Evolutionary conservation across 768 basidiomycete genomes (phyloP).

Genomic region (Russula sp.): DNA sequence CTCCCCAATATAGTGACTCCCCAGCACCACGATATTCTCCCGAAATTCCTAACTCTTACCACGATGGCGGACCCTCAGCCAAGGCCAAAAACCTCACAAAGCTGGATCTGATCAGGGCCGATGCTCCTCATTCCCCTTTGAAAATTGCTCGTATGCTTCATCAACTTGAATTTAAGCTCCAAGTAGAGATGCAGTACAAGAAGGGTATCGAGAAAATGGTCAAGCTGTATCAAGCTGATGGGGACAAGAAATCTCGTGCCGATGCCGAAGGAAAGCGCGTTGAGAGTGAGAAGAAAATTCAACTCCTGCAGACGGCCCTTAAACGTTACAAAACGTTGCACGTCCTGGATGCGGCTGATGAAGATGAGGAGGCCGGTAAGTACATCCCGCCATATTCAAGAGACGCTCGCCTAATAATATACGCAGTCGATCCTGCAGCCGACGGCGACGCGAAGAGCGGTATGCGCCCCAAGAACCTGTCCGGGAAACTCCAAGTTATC

Average conservation of each 20-base stretch:
- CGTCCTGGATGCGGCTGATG: conserved; percentile 78
- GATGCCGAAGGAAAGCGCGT: conserved; percentile 92
- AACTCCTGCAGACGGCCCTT: conserved; percentile 83
- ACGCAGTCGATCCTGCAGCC: conserved; percentile 23
- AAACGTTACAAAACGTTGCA: conserved; percentile 96
- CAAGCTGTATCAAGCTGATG: conserved; percentile 91
- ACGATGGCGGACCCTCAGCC: conserved; percentile 35
- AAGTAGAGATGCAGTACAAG: conserved; percentile 98
- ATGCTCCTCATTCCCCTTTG: conserved; percentile 91
- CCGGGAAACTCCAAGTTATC: conserved; percentile 86
- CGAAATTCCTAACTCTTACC: conserved; percentile 31
- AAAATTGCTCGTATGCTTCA: conserved; percentile 98
- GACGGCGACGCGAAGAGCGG: conserved; percentile 88
- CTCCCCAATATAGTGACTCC: conserved; percentile 13
- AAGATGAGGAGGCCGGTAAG: conserved; percentile 72
- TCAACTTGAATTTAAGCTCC: conserved; percentile 98
- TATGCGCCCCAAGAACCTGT: conserved; percentile 86
- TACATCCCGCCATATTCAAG: conserved; percentile 10
- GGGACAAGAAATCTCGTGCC: conserved; percentile 90
- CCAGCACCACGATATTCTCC: conserved; percentile 27
- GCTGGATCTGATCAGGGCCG: conserved; percentile 93
- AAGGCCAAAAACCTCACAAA: conserved; percentile 70
- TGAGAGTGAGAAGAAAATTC: conserved; percentile 96
- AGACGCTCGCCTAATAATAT: neutral
- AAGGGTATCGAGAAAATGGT: conserved; percentile 99